Conservation (phyloP, 1,284 basidiomycete species). For the Marasmius sp. region DNA sequence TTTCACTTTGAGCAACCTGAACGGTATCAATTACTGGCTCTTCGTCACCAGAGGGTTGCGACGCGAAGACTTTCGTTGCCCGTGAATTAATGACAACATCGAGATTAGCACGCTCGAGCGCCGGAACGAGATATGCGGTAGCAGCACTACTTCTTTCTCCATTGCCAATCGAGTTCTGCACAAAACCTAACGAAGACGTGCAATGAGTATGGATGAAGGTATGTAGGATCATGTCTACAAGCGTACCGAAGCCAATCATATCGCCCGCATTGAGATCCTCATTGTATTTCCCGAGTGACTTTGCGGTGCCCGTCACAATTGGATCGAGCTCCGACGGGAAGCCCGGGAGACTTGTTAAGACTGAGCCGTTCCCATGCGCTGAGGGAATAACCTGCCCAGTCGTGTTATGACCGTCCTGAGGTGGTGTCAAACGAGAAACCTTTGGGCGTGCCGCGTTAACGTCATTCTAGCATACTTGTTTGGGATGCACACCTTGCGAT, state of each 20-base stretch:
- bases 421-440: conserved; percentile 14
- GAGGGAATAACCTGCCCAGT: conserved; percentile 12
- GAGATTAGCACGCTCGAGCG: conserved; percentile 13
- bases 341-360: conserved; percentile 17
- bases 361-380: conserved; percentile 18
- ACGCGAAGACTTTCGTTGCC: conserved; percentile 11
- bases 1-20: conserved; percentile 3
- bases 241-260: conserved; percentile 18
- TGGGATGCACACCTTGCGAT: conserved; percentile 17
- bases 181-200: background rate
- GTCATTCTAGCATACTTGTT: background rate
- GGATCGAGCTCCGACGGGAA: conserved; percentile 15
- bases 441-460: background rate
- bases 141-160: conserved; percentile 10
- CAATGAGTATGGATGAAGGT: too few relatives aligned
- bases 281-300: conserved; percentile 18
- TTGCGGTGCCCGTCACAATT: conserved; percentile 19
- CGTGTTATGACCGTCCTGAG: conserved; percentile 19
- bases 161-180: background rate
- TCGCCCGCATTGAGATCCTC: conserved; percentile 22
- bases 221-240: background rate
- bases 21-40: conserved; percentile 6
- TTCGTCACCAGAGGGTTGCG: background rate
- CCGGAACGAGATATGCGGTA: conserved; percentile 14
- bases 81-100: conserved; percentile 12